A percentile compares a stretch with the other conserved stretches of the same genome.
Conservation (phyloP, 202 grass and related monocot species). For the Carex arenaria region DNA sequence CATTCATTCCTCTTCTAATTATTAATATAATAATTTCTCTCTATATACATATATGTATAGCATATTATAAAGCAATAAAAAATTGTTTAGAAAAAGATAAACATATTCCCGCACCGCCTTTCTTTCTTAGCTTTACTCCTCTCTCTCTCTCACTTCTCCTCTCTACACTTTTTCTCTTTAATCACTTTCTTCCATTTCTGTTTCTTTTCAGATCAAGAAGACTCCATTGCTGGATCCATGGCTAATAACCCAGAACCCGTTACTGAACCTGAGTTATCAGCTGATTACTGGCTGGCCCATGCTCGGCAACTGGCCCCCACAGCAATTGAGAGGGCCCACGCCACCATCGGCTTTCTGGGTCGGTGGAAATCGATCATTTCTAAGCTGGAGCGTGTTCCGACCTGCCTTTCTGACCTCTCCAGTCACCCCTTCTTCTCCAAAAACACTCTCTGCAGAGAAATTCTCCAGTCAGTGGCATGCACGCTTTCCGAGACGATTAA, state of each 20-base stretch:
- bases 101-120: constrained; percentile 7
- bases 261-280: constrained; percentile 25
- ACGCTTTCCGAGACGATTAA: constrained; percentile 49
- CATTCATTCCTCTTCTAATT: not conserved
- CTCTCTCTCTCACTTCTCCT: not conserved
- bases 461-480: constrained; percentile 65
- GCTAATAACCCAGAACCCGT: constrained; percentile 12
- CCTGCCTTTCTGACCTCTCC: constrained; percentile 86
- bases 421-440: constrained; percentile 90
- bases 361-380: constrained; percentile 71
- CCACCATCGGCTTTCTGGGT: constrained; percentile 44
- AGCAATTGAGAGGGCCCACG: constrained; percentile 39
- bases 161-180: constrained; percentile 21
- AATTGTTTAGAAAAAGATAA: not conserved
- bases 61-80: not conserved
- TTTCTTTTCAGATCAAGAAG: constrained; percentile 27
- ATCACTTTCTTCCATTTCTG: constrained; percentile 10
- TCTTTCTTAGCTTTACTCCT: not conserved
- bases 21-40: not conserved
- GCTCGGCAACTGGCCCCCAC: constrained; percentile 45
- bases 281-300: constrained; percentile 41
- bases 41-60: too few relatives aligned
- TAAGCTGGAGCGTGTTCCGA: constrained; percentile 60
- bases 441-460: constrained; percentile 80
- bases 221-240: constrained; percentile 21